These are phyloP conservation scores for Haplosporangium sp. DNA, from an alignment of 371 early-diverging fungal species.

Conservation along the genomic window DNA sequence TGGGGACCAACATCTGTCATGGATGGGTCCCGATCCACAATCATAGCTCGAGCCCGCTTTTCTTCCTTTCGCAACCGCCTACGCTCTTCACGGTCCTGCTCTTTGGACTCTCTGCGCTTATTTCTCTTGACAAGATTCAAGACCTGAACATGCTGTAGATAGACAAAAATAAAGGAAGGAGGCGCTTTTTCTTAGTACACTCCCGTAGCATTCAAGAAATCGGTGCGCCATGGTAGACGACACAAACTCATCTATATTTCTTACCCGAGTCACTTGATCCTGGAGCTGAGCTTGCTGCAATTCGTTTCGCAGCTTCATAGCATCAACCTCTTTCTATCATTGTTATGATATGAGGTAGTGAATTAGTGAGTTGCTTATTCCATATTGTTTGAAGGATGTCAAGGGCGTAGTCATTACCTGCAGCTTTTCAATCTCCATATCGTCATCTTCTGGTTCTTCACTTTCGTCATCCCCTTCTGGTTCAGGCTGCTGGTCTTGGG, in stretches of 20 bases:
- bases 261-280: slow-evolving; percentile 47
- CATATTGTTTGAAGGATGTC: not conserved
- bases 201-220: not conserved
- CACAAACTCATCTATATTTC: not conserved
- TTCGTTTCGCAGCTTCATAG: slow-evolving; percentile 29
- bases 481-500: slow-evolving; percentile 4
- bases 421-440: slow-evolving; percentile 53
- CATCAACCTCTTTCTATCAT: slow-evolving; percentile 31
- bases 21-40: slow-evolving; percentile 21
- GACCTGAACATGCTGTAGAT: slow-evolving; percentile 48
- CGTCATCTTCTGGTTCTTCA: slow-evolving; percentile 55
- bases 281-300: slow-evolving; percentile 36
- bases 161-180: not conserved
- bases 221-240: too few species aligned
- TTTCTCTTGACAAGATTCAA: slow-evolving; percentile 52
- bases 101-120: slow-evolving; percentile 37
- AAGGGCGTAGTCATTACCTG: slow-evolving; percentile 29
- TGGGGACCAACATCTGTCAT: slow-evolving; percentile 42
- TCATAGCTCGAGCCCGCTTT: slow-evolving; percentile 9
- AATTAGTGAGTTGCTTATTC: not conserved
- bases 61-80: slow-evolving; percentile 36
- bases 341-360: not conserved
- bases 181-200: not conserved
- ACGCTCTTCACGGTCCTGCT: slow-evolving; percentile 32
- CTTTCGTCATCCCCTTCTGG: slow-evolving; percentile 39